phyloP scores from a whole-genome alignment of 2,329 filamentous ascomycete genomes.

The Leptographium flavum region DNA sequence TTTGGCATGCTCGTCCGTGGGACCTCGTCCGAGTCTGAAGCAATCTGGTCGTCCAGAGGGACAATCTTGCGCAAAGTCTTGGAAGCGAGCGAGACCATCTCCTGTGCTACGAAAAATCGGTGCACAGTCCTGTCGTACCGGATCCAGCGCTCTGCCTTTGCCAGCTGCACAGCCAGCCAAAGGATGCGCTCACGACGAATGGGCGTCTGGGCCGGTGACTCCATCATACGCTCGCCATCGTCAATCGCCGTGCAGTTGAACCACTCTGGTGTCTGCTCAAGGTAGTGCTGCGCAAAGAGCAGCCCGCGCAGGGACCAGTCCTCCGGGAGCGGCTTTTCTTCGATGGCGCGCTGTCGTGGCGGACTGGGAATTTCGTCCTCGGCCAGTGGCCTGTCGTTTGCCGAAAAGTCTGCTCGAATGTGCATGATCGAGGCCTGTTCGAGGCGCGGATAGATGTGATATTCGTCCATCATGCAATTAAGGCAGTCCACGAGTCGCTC shows the following conservation, averaged over 20 bases:
- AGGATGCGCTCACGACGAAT: constrained; percentile 45
- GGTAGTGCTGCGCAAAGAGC: constrained; percentile 42
- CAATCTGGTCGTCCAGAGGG: no score
- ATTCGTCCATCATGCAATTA: constrained; percentile 19
- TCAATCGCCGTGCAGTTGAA: constrained; percentile 39
- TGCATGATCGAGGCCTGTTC: constrained; percentile 14
- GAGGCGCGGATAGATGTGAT: constrained; percentile 20
- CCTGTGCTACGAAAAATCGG: constrained; percentile 23
- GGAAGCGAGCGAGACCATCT: background rate
- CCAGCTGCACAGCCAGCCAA: constrained; percentile 38
- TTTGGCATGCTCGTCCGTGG: no score
- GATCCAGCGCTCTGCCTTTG: constrained; percentile 29
- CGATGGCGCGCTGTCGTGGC: constrained; percentile 14
- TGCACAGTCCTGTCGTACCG: constrained; percentile 24
- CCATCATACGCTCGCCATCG: constrained; percentile 53
- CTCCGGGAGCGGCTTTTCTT: constrained; percentile 46
- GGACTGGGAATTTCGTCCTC: no score
- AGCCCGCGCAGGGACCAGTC: constrained; percentile 54
- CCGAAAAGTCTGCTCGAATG: no score
- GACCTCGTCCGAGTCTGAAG: no score
- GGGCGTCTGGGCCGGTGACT: constrained; percentile 41
- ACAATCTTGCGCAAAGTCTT: no score
- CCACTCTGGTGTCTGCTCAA: constrained; percentile 43
- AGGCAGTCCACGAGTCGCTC: constrained; percentile 22
- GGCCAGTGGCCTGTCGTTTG: no score